These are phyloP conservation scores for Pseudocercospora ulei DNA, from an alignment of 2,329 filamentous ascomycete species.

Conservation along the genomic window DNA sequence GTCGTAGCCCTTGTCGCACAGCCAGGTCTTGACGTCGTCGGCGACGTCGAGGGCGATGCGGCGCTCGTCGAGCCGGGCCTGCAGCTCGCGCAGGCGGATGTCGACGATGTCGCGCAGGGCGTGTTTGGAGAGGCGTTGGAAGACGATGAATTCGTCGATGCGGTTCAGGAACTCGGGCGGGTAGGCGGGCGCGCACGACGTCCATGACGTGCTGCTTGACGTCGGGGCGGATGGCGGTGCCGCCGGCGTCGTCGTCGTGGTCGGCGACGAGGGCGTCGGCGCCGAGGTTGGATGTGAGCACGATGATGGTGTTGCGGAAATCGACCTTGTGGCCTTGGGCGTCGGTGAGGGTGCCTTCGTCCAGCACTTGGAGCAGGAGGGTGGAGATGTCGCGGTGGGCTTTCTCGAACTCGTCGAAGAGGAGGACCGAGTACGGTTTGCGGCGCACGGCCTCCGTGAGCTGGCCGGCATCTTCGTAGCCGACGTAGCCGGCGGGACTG, in stretches of 20 bases:
- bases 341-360: conserved; percentile 92
- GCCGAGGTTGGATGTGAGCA: conserved; percentile 89
- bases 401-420: conserved; percentile 98
- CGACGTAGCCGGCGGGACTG: conserved; percentile 85
- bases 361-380: conserved; percentile 82
- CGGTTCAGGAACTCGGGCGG: conserved; percentile 94
- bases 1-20: conserved; percentile 82
- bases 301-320: conserved; percentile 92
- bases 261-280: conserved; percentile 71
- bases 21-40: conserved; percentile 67
- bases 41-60: conserved; percentile 67
- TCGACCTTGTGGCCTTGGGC: conserved; percentile 94
- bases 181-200: conserved; percentile 62
- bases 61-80: conserved; percentile 70
- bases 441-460: conserved; percentile 88
- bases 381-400: conserved; percentile 91
- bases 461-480: conserved; percentile 93
- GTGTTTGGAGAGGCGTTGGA: conserved; percentile 68
- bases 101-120: conserved; percentile 89
- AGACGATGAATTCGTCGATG: conserved; percentile 93
- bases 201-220: conserved; percentile 79
- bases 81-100: conserved; percentile 77
- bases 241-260: conserved; percentile 25
- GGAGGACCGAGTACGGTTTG: conserved; percentile 86
- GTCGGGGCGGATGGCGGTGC: conserved; percentile 51